Evolutionary conservation across 2,329 filamentous ascomycete genomes (phyloP).

Genomic region (Exophiala phaeomuriformis): DNA sequence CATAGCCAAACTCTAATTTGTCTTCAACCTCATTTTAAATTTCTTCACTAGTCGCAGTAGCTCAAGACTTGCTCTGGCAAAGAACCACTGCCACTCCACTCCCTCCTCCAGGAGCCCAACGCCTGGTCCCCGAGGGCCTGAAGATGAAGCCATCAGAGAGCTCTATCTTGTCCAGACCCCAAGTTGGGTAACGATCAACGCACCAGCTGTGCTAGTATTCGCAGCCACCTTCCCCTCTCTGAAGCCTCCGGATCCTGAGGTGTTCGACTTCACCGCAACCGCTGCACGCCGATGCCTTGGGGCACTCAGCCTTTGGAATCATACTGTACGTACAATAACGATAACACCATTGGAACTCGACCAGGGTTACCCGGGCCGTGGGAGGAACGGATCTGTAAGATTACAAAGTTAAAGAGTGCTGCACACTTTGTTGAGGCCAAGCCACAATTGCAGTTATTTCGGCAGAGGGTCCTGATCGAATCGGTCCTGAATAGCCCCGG

Average conservation of each 20-base stretch:
- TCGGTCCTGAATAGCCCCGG: neutral
- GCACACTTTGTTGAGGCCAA: neutral
- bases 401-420: neutral
- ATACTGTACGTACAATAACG: neutral
- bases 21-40: neutral
- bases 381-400: neutral
- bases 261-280: neutral
- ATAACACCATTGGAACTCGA: neutral
- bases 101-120: neutral
- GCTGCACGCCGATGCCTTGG: neutral
- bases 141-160: no score
- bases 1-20: neutral
- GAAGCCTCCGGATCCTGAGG: neutral
- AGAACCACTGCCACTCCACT: neutral
- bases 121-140: neutral
- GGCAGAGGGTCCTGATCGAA: neutral
- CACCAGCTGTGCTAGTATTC: neutral
- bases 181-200: neutral
- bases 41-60: neutral
- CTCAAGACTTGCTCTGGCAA: neutral
- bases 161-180: no score
- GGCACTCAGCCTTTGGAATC: neutral
- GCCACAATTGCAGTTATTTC: neutral
- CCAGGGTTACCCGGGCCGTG: neutral
- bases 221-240: neutral